These are phyloP conservation scores for Pyrenopolyporus hunteri DNA, from an alignment of 495 filamentous ascomycete species.

Conservation along the genomic window DNA sequence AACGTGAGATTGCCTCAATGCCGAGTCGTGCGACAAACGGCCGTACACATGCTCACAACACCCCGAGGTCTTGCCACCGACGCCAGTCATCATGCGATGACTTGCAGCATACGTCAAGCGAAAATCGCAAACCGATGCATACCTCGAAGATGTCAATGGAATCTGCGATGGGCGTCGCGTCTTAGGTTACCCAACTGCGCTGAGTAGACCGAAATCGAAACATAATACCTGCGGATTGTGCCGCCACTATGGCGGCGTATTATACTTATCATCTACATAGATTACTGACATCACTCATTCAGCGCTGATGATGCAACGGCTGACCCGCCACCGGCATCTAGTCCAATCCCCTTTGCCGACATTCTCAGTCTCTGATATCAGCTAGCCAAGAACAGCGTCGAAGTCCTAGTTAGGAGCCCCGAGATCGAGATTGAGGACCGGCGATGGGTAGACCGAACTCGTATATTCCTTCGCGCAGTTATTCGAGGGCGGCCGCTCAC, in stretches of 20 bases:
- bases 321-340: neutral
- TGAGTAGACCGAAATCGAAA: too few species aligned
- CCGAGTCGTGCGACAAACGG: too few species aligned
- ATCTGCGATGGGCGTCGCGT: too few species aligned
- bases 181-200: too few species aligned
- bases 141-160: too few species aligned
- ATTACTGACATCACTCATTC: constrained; percentile 1
- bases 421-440: neutral
- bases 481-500: neutral
- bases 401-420: neutral
- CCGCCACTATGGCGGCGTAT: neutral
- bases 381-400: neutral
- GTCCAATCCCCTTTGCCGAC: neutral
- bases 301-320: neutral
- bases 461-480: constrained; percentile 1
- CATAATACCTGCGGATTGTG: too few species aligned
- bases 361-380: constrained; percentile 1
- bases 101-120: too few species aligned
- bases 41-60: too few species aligned
- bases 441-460: neutral
- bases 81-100: too few species aligned
- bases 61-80: too few species aligned
- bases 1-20: too few species aligned
- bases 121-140: too few species aligned
- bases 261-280: constrained; percentile 8